These are phyloP conservation scores for Luffa aegyptiaca DNA, from an alignment of 306 rosid species.

Conservation along the genomic window DNA sequence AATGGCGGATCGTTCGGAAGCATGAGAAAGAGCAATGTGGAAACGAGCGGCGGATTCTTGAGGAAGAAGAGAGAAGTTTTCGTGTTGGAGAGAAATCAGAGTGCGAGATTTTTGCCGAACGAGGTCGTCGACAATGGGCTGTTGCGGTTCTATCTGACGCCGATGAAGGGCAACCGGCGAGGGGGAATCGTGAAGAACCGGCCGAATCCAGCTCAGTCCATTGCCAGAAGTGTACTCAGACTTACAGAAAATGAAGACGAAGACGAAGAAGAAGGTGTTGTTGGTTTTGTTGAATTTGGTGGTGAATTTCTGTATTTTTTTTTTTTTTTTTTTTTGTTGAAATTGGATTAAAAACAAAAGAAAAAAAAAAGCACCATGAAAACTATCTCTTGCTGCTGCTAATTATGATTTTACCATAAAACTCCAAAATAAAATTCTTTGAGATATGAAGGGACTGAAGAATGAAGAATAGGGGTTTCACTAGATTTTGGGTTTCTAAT, in stretches of 20 bases:
- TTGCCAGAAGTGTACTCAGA: conserved; percentile 88
- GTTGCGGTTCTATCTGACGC: conserved; percentile 61
- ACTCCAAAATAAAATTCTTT: too few relatives aligned
- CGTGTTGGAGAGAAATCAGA: conserved; percentile 71
- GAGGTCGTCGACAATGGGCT: conserved; percentile 66
- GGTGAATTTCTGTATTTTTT: conserved; percentile 1
- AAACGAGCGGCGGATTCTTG: conserved; percentile 38
- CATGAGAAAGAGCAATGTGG: conserved; percentile 48
- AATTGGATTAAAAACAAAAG: conserved; percentile 10
- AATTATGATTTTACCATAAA: conserved; percentile 37
- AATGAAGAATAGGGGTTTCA: too few relatives aligned
- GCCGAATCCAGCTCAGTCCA: conserved; percentile 84
- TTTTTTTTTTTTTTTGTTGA: conserved; percentile 6
- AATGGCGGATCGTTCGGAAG: conserved; percentile 44
- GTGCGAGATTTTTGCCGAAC: conserved; percentile 74
- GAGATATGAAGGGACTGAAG: too few relatives aligned
- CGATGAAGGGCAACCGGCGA: conserved; percentile 71
- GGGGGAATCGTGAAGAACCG: conserved; percentile 45
- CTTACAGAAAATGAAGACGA: conserved; percentile 37
- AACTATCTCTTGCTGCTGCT: conserved; percentile 18
- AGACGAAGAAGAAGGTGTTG: neutral
- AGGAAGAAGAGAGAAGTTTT: conserved; percentile 67
- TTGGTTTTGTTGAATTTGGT: neutral
- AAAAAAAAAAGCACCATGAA: conserved; percentile 10
- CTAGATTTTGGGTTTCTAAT: too few relatives aligned